Conservation (phyloP, 139 green algal genomes). For the Volvox reticuliferus region DNA sequence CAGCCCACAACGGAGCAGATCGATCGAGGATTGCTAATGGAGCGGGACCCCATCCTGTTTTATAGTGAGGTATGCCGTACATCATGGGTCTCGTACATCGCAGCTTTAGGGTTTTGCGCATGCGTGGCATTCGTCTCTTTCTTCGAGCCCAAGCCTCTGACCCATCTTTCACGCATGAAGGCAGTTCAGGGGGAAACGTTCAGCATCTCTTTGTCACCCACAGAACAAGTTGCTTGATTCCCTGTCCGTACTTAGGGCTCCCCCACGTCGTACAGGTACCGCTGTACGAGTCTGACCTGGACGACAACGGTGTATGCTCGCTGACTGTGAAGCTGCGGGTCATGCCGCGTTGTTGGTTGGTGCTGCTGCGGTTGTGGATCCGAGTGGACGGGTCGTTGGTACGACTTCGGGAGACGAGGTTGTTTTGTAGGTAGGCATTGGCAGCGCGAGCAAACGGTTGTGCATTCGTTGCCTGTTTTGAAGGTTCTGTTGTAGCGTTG, state of each 20-base stretch:
- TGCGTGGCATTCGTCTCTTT: no score
- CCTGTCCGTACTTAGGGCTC: not conserved
- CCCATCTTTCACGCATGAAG: no score
- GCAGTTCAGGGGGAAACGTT: no score
- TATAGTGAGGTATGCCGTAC: constrained; percentile 73
- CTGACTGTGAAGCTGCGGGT: constrained; percentile 72
- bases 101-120: no score
- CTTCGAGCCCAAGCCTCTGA: no score
- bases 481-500: no score
- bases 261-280: constrained; percentile 56
- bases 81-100: no score
- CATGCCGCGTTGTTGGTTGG: constrained; percentile 92
- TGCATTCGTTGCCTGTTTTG: no score
- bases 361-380: constrained; percentile 90
- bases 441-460: no score
- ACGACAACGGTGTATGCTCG: constrained; percentile 89
- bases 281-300: constrained; percentile 93
- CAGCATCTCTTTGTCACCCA: no score
- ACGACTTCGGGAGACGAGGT: constrained; percentile 82
- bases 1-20: constrained; percentile 65
- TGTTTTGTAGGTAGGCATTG: constrained; percentile 75
- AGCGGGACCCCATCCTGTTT: constrained; percentile 90
- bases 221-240: no score
- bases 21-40: constrained; percentile 83
- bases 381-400: constrained; percentile 88